phyloP scores from a whole-genome alignment of 805 yeast genomes.

The Danielia oregonensis region DNA sequence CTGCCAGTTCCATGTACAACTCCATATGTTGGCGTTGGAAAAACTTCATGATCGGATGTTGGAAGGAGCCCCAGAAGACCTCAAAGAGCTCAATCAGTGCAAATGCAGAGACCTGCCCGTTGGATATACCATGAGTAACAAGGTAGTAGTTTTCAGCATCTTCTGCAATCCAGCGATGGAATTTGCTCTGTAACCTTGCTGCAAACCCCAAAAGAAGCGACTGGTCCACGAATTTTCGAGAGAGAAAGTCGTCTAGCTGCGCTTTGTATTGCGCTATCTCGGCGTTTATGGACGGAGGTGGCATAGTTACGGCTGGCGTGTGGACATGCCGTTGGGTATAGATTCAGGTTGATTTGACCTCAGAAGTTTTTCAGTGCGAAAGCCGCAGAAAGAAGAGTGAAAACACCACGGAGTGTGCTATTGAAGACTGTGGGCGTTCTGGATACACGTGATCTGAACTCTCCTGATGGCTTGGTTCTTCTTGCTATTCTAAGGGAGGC shows the following conservation, averaged over 20 bases:
- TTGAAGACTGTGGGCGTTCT: too few species aligned
- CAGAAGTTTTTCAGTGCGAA: background rate
- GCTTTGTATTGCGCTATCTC: slow-evolving; percentile 17
- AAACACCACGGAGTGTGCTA: too few species aligned
- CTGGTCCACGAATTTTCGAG: slow-evolving; percentile 30
- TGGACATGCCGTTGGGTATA: background rate
- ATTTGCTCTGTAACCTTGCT: slow-evolving; percentile 46
- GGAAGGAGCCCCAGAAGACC: slow-evolving; percentile 56
- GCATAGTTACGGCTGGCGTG: slow-evolving; percentile 5
- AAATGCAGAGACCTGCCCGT: slow-evolving; percentile 26
- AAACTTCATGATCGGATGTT: slow-evolving; percentile 60
- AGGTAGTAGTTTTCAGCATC: slow-evolving; percentile 32
- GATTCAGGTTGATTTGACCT: too few species aligned
- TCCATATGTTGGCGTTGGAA: slow-evolving; percentile 41
- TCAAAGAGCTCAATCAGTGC: slow-evolving; percentile 36
- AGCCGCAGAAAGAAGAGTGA: background rate
- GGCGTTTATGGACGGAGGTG: slow-evolving; percentile 5
- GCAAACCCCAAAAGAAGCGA: slow-evolving; percentile 47
- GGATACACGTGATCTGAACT: too few species aligned
- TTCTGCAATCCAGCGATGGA: slow-evolving; percentile 35
- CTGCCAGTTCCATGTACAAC: slow-evolving; percentile 16
- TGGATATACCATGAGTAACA: background rate
- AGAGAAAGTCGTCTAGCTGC: slow-evolving; percentile 25
- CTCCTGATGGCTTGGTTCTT: too few species aligned
- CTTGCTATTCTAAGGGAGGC: too few species aligned